Conservation (phyloP, 2,329 filamentous ascomycete species). For the Fulvia fulva region DNA sequence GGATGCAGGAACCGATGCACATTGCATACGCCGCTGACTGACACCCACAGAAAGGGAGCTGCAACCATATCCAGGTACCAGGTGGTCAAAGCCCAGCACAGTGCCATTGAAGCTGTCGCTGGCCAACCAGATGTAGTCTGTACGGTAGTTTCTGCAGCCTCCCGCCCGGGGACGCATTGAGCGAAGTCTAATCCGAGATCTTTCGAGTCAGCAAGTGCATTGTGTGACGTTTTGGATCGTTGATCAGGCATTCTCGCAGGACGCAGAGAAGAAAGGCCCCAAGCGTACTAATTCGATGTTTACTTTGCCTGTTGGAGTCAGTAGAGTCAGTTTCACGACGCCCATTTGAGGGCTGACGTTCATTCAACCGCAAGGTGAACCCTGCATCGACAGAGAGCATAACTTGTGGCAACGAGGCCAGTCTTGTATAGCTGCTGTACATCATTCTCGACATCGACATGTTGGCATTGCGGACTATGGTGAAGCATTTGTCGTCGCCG, state of each 20-base stretch:
- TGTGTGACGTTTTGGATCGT: constrained; percentile 2
- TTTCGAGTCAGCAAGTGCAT: constrained; percentile 6
- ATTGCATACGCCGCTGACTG: constrained; percentile 16
- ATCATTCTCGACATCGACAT: not conserved
- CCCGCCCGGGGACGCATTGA: constrained; percentile 14
- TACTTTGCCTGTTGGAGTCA: constrained; percentile 12
- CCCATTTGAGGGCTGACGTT: not conserved
- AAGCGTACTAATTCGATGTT: not conserved
- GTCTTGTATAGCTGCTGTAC: not conserved
- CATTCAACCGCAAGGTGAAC: not conserved
- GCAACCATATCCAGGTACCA: constrained; percentile 20
- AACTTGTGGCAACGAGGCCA: not conserved
- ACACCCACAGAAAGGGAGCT: constrained; percentile 3
- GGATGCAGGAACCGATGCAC: not conserved
- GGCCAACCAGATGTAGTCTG: constrained; percentile 9
- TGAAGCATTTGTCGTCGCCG: not conserved
- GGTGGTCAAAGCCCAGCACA: constrained; percentile 1
- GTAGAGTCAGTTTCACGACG: constrained; percentile 14
- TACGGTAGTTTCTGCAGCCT: constrained; percentile 5
- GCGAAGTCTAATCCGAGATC: not conserved
- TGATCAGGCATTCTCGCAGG: constrained; percentile 3
- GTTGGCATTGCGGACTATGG: not conserved
- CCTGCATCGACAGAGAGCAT: not conserved
- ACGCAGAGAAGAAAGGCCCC: not conserved
- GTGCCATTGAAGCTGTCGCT: not conserved